Base-by-base conservation (phyloP, 2,329 filamentous ascomycete genomes). In the Exophiala dermatitidis region DNA sequence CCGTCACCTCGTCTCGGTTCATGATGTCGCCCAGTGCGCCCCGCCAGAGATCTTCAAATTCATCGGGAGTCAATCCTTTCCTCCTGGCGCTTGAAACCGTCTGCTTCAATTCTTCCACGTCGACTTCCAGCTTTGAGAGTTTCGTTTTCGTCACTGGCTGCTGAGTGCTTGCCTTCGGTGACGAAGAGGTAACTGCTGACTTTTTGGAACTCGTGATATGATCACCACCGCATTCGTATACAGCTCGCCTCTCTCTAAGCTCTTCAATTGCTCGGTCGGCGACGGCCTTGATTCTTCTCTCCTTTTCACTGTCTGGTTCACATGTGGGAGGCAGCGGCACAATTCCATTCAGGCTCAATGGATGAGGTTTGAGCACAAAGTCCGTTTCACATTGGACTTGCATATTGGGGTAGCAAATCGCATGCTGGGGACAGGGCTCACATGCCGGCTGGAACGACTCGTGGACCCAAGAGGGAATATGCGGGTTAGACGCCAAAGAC, bases 241-340 rank as follows among this genome's bases (percentile, higher is more conserved):
- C 85, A 51, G 93, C 93, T 54, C 88, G 83, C 38, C 88, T 83
- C 61, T 95, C 83, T 50, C 93, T 81, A 46, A 98, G 78, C 63
- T 90, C 85, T 64, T 95, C 89, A 3, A 97, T 80, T 1, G 88
- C 90, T 68, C 85, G 86, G 67, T 97, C 85, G 5, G 90, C 89
- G 10, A 98, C 89, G 19, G 85, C 82, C 64, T 91, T 88, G 46
- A 97, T 86, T 12, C 87, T 85, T 37, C 88, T 83, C 5, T 86
- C 88, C 69, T 95, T 96, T 65, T 94, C 89, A 56, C 90, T 90
- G 69, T 98, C 94, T 0, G 93, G 87, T 70, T 96, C 91, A 69
- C 93, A 98, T 3, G 88, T 90, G 1, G 94, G 91, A 4, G 90
- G 83, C 5, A 98, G 73, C 5, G 93, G 93, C 3, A 97, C 66